Percentiles rank a stretch among this genome's conserved stretches.
Evolutionary conservation across 768 basidiomycete species (phyloP).

Genomic region (Brasilioporus rufonigricans): DNA sequence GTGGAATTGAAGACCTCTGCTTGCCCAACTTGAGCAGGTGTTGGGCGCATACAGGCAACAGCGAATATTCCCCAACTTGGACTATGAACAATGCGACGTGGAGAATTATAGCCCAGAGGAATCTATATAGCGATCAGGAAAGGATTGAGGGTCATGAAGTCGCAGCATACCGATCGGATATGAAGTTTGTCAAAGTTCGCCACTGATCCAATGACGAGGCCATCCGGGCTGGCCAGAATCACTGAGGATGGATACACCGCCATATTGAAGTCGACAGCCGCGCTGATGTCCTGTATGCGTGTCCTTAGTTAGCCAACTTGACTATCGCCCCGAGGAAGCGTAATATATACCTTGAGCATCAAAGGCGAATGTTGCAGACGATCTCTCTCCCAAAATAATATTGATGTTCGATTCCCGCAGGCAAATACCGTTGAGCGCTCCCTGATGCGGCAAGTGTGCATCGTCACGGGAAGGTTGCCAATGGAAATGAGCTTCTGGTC

Average conservation of each 20-base stretch:
- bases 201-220: constrained; percentile 65
- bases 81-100: constrained; percentile 64
- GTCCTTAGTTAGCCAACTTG: constrained; percentile 1
- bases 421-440: constrained; percentile 63
- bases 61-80: constrained; percentile 56
- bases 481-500: constrained; percentile 62
- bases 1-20: constrained; percentile 46
- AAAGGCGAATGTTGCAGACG: constrained; percentile 67
- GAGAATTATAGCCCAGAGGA: constrained; percentile 68
- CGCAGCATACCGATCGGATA: constrained; percentile 61
- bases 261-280: constrained; percentile 51
- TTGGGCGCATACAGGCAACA: constrained; percentile 56
- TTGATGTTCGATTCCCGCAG: constrained; percentile 63
- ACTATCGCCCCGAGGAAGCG: background rate
- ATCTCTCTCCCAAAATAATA: constrained; percentile 67
- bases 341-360: constrained; percentile 55
- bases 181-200: constrained; percentile 75
- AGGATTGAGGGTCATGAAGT: background rate
- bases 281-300: constrained; percentile 48
- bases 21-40: constrained; percentile 55
- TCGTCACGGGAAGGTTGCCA: constrained; percentile 62
- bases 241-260: constrained; percentile 49
- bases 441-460: constrained; percentile 55
- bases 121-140: constrained; percentile 42
- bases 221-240: constrained; percentile 52